Conservation (phyloP, 306 rosid species). For the Phaseolus lunatus region DNA sequence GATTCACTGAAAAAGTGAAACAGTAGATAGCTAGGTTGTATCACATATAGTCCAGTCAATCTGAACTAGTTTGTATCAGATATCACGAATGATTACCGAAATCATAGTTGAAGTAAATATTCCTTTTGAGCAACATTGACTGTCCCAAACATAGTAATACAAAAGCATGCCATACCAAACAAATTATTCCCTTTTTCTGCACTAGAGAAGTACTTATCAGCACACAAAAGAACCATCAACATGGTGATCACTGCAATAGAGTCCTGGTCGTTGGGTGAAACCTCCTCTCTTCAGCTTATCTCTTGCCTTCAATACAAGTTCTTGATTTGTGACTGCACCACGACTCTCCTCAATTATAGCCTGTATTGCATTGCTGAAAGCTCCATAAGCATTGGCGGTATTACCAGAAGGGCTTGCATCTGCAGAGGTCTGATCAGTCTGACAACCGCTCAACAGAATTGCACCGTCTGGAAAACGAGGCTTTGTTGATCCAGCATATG, state of each 20-base stretch:
- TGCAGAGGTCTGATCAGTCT: constrained; percentile 85
- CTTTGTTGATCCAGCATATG: constrained; percentile 74
- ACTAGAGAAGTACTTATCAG: constrained; percentile 30
- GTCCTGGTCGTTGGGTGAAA: constrained; percentile 83
- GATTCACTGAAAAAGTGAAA: constrained; percentile 47
- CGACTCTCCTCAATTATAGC: constrained; percentile 60
- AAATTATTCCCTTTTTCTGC: background rate
- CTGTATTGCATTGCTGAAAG: constrained; percentile 92
- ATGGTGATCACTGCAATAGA: constrained; percentile 76
- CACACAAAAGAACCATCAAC: constrained; percentile 65
- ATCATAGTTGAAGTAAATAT: constrained; percentile 57
- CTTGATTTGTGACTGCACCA: constrained; percentile 69
- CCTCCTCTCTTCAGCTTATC: constrained; percentile 69
- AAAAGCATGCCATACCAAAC: constrained; percentile 6
- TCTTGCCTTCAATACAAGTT: constrained; percentile 73
- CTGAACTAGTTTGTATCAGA: constrained; percentile 56
- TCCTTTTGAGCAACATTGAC: constrained; percentile 26
- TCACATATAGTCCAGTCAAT: constrained; percentile 42
- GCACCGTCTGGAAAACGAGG: constrained; percentile 65
- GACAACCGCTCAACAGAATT: constrained; percentile 87
- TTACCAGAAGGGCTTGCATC: constrained; percentile 82
- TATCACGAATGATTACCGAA: constrained; percentile 38
- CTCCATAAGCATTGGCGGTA: constrained; percentile 71
- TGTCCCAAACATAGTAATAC: constrained; percentile 37
- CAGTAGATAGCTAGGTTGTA: constrained; percentile 54